phyloP scores from a whole-genome alignment of 1,284 basidiomycete species.

The Pseudozyma sp. region DNA sequence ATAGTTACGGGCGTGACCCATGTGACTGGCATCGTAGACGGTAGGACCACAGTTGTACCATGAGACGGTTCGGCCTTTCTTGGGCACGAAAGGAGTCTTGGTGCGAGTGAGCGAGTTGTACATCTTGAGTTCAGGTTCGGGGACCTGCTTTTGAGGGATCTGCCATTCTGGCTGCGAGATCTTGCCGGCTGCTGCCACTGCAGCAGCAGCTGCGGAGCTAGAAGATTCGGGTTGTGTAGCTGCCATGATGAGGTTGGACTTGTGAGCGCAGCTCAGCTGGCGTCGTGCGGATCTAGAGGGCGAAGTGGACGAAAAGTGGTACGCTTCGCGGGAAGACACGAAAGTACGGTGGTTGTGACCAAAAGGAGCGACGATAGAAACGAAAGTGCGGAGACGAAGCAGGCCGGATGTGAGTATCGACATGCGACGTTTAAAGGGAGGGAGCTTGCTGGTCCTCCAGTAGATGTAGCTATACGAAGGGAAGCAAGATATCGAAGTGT shows the following conservation, averaged over 20 bases:
- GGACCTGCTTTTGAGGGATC: constrained; percentile 34
- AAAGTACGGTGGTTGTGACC: background rate
- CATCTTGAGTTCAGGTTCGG: constrained; percentile 76
- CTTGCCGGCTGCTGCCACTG: constrained; percentile 21
- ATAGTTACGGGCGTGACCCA: constrained; percentile 99
- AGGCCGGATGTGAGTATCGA: constrained; percentile 20
- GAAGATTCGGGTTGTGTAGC: constrained; percentile 37
- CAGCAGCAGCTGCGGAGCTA: constrained; percentile 10
- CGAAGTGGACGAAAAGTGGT: background rate
- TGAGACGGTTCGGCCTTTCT: constrained; percentile 84
- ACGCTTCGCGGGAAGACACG: background rate
- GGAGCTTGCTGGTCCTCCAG: background rate
- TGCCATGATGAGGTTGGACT: constrained; percentile 42
- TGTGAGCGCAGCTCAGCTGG: constrained; percentile 38
- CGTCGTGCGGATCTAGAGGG: background rate
- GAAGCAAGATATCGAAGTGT: constrained; percentile 4
- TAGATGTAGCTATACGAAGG: background rate
- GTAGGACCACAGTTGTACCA: constrained; percentile 99
- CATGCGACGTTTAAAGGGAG: constrained; percentile 23
- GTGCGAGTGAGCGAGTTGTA: constrained; percentile 94
- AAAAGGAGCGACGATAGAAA: constrained; percentile 13
- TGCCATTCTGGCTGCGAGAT: constrained; percentile 46
- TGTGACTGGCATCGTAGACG: constrained; percentile 97
- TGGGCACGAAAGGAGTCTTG: constrained; percentile 82
- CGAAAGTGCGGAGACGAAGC: constrained; percentile 13